Conservation (phyloP, 2,329 filamentous ascomycete genomes). For the Paracoccidioides lutzii region DNA sequence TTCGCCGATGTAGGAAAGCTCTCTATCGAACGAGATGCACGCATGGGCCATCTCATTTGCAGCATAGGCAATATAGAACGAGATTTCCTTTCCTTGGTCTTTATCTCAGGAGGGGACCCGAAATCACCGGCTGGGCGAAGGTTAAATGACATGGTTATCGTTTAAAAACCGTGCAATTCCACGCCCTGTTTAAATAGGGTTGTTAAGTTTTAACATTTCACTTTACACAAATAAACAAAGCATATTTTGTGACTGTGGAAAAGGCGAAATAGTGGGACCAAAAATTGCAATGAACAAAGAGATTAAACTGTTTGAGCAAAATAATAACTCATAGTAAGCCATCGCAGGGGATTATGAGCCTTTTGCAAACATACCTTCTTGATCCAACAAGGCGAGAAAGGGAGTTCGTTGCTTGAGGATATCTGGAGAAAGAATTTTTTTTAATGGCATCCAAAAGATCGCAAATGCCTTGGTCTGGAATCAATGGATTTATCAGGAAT, state of each 20-base stretch:
- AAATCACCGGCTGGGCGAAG: neutral
- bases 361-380: neutral
- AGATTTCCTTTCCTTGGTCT: neutral
- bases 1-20: neutral
- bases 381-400: neutral
- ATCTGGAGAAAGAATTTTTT: neutral
- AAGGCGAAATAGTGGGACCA: neutral
- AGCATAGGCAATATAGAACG: neutral
- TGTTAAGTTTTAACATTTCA: neutral
- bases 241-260: neutral
- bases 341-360: neutral
- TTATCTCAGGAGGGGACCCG: neutral
- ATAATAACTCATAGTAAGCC: neutral
- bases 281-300: neutral
- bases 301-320: neutral
- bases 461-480: neutral
- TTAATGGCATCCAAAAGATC: neutral
- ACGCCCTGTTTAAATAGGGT: neutral
- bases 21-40: neutral
- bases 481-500: neutral
- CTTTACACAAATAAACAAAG: neutral
- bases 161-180: neutral
- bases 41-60: constrained; percentile 1
- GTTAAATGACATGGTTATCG: neutral
- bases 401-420: neutral